These are phyloP conservation scores for Hypoxylon sp. DNA, from an alignment of 2,329 filamentous ascomycete species.

Conservation along the genomic window DNA sequence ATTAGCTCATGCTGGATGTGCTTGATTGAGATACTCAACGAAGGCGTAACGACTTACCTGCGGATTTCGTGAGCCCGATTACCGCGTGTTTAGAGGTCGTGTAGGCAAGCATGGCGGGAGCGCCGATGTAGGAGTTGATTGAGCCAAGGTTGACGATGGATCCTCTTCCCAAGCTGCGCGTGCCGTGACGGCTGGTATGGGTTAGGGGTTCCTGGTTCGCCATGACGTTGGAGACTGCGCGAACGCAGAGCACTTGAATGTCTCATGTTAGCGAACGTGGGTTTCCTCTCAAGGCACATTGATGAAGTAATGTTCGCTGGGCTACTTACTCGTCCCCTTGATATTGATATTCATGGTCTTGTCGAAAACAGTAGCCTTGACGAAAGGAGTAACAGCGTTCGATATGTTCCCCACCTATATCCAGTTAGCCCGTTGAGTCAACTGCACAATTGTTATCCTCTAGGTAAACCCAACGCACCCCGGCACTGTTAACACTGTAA, in stretches of 20 bases:
- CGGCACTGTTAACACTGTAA: conserved; percentile 28
- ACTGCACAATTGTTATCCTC: no score
- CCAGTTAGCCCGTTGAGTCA: background rate
- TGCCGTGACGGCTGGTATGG: conserved; percentile 18
- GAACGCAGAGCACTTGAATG: conserved; percentile 18
- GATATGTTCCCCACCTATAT: background rate
- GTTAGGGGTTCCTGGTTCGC: conserved; percentile 28
- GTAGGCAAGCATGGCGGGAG: conserved; percentile 28
- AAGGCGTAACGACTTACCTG: conserved; percentile 24
- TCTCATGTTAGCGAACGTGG: background rate
- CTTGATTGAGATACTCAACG: no score
- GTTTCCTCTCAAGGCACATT: background rate
- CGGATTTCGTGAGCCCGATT: conserved; percentile 32
- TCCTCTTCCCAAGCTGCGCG: conserved; percentile 35
- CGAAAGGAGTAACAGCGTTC: background rate
- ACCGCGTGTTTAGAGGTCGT: conserved; percentile 37
- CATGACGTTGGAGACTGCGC: conserved; percentile 24
- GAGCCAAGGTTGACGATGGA: conserved; percentile 42
- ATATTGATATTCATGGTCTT: conserved; percentile 2
- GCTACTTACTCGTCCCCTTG: conserved; percentile 1
- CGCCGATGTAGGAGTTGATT: conserved; percentile 14
- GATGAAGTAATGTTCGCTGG: no score
- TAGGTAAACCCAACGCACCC: background rate
- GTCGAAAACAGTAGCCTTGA: background rate
- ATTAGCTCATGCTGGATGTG: no score